A percentile compares a stretch with the other conserved stretches of the same genome.
Conservation (phyloP, 257 asterid species). For the Parsonsia alboflavescens region DNA sequence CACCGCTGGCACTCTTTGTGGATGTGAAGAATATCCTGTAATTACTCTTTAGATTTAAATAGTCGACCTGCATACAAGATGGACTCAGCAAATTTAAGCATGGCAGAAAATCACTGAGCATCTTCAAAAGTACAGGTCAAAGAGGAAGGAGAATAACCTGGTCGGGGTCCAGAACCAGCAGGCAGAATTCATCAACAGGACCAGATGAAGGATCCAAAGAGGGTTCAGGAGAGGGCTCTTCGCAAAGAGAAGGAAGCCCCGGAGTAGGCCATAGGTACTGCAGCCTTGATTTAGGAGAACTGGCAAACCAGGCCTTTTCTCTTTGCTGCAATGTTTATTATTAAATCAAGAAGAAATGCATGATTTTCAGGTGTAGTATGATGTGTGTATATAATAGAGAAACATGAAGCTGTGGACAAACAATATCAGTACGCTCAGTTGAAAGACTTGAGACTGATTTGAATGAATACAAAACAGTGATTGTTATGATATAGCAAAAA, state of each 20-base stretch:
- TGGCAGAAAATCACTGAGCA: constrained; percentile 1
- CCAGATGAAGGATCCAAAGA: constrained; percentile 58
- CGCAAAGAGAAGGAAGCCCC: constrained; percentile 42
- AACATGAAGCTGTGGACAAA: neutral
- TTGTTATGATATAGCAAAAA: neutral
- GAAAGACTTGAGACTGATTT: neutral
- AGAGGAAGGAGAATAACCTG: constrained; percentile 43
- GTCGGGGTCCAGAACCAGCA: constrained; percentile 70
- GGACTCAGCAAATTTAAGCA: neutral
- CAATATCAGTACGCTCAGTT: neutral
- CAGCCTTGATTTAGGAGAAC: constrained; percentile 66
- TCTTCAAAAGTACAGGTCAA: constrained; percentile 3
- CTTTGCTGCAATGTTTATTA: constrained; percentile 51
- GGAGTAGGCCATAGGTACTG: constrained; percentile 76
- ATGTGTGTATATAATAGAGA: neutral
- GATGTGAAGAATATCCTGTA: constrained; percentile 53
- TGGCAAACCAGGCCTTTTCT: constrained; percentile 80
- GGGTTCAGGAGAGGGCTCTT: constrained; percentile 29
- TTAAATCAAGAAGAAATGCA: constrained; percentile 5
- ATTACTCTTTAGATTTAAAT: constrained; percentile 73
- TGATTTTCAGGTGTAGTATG: neutral
- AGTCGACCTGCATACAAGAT: constrained; percentile 62
- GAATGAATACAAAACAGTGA: neutral
- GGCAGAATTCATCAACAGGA: constrained; percentile 66
- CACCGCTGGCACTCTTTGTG: constrained; percentile 33